phyloP scores from a whole-genome alignment of 2,329 filamentous ascomycete species.

The Fusarium gaditjirri region DNA sequence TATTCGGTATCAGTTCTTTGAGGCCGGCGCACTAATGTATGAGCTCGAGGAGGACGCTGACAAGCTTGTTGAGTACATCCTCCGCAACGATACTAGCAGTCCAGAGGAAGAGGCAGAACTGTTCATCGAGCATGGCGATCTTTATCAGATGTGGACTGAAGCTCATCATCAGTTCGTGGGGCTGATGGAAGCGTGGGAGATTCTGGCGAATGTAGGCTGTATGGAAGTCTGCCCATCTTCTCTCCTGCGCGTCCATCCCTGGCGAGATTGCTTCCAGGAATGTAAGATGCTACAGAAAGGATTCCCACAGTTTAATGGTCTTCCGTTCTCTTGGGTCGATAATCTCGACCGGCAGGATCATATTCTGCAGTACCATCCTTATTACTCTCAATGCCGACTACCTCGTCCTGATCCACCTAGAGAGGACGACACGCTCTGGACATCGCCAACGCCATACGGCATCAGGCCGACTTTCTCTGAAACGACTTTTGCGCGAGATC shows the following conservation, averaged over 20 bases:
- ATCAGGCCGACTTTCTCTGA: no score
- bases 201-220: conserved; percentile 1
- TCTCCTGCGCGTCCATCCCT: not conserved
- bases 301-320: not conserved
- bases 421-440: not conserved
- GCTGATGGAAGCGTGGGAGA: conserved; percentile 5
- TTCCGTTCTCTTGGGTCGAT: not conserved
- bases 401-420: no score
- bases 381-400: not conserved
- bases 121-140: not conserved
- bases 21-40: conserved; percentile 7
- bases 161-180: not conserved
- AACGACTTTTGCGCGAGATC: no score
- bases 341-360: conserved; percentile 1
- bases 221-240: conserved; percentile 27
- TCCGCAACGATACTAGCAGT: fast-evolving
- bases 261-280: not conserved
- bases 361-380: conserved; percentile 6
- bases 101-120: not conserved
- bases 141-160: not conserved
- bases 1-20: conserved; percentile 18
- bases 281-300: not conserved
- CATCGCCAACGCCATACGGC: not conserved
- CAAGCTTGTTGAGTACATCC: not conserved
- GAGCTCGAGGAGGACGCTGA: not conserved